Conservation (phyloP, 352 stramenopile genomes). For the Pythium utonaiense region DNA sequence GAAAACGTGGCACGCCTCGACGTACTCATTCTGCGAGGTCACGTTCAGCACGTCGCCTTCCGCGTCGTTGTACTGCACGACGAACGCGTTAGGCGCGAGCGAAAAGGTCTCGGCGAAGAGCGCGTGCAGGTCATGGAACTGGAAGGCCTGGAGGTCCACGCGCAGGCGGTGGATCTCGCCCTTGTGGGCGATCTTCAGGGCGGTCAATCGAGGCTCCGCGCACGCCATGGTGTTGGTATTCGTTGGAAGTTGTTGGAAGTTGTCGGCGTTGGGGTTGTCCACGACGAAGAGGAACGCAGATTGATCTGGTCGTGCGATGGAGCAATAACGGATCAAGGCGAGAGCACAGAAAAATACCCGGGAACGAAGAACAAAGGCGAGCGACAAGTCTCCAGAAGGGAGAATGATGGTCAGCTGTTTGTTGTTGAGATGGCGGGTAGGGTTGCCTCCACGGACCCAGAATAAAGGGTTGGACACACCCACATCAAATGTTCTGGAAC, state of each 20-base stretch:
- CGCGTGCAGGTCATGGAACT: constrained; percentile 39
- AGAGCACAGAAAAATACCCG: constrained; percentile 6
- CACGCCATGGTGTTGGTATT: constrained; percentile 35
- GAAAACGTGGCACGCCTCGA: constrained; percentile 60
- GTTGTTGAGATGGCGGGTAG: not conserved
- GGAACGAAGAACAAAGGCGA: not conserved
- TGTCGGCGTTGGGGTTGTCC: not conserved
- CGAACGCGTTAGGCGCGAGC: constrained; percentile 42
- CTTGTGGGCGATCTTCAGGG: constrained; percentile 80
- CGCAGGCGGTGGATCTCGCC: constrained; percentile 81
- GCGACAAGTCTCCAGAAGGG: not conserved
- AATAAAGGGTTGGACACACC: constrained; percentile 5
- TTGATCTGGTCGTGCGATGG: not conserved
- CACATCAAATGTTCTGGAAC: not conserved
- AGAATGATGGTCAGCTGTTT: constrained; percentile 14
- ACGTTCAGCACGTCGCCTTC: constrained; percentile 74
- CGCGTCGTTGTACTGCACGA: constrained; percentile 80
- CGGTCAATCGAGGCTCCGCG: constrained; percentile 38
- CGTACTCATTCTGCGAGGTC: constrained; percentile 62
- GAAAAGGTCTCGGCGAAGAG: constrained; percentile 65
- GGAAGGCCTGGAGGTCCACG: constrained; percentile 53
- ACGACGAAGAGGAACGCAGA: not conserved
- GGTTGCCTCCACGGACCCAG: not conserved
- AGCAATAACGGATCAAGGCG: constrained; percentile 2
- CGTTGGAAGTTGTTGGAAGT: not conserved